Percentiles rank a stretch among this genome's conserved stretches.
These are phyloP conservation scores for Gynandropsis gynandra DNA, from an alignment of 345 rosid species.

Conservation along the genomic window DNA sequence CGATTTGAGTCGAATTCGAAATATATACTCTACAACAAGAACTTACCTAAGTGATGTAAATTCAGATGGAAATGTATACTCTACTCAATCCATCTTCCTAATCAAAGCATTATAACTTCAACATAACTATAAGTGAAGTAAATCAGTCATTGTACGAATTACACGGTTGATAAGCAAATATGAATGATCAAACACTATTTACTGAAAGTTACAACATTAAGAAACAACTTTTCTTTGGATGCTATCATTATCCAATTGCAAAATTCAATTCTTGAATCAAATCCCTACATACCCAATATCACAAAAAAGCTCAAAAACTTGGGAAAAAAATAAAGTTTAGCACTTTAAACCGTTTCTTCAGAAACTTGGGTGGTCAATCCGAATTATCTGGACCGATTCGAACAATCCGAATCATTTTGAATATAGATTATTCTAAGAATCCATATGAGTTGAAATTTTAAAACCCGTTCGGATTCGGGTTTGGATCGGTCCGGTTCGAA, in stretches of 20 bases:
- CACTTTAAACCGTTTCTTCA: too few species aligned
- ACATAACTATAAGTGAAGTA: conserved; percentile 3
- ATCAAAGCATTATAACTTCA: conserved; percentile 35
- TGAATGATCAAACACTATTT: conserved; percentile 8
- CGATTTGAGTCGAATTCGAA: too few species aligned
- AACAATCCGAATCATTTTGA: too few species aligned
- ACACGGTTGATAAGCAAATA: neutral
- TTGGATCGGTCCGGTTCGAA: too few species aligned
- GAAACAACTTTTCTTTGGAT: neutral
- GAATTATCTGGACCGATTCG: too few species aligned
- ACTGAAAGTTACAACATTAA: neutral
- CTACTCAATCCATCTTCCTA: conserved; percentile 57
- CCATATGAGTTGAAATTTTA: too few species aligned
- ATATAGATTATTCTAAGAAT: too few species aligned
- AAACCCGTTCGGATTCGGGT: too few species aligned
- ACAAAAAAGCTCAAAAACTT: too few species aligned
- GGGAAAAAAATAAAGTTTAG: too few species aligned
- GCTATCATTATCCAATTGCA: neutral
- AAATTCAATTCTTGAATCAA: neutral
- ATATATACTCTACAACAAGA: neutral
- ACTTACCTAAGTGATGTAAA: conserved; percentile 44
- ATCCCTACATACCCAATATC: conserved; percentile 4
- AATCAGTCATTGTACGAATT: neutral
- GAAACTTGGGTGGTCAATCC: too few species aligned
- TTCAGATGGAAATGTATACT: conserved; percentile 40